A percentile compares a stretch with the other conserved stretches of the same genome.
phyloP scores from a whole-genome alignment of 163 green algal species.

The Chlorella variabilis region DNA sequence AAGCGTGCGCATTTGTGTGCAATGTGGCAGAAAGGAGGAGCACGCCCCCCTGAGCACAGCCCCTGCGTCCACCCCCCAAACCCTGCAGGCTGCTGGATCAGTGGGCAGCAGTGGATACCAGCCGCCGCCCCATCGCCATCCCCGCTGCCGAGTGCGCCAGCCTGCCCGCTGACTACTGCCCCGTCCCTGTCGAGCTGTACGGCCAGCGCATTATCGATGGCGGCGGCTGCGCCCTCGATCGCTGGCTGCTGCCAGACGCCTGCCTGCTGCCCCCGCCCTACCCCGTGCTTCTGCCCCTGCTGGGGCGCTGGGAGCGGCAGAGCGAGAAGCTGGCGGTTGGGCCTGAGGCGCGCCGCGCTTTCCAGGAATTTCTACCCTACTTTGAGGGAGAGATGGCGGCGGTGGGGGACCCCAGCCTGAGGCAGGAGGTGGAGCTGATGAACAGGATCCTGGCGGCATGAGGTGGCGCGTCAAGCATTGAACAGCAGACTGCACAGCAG shows the following conservation, averaged over 20 bases:
- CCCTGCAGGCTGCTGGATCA: constrained; percentile 46
- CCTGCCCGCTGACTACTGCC: constrained; percentile 40
- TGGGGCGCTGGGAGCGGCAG: constrained; percentile 45
- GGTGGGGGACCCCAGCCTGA: constrained; percentile 13
- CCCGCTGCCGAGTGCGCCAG: constrained; percentile 5
- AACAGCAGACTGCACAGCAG: no score
- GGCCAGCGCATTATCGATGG: neutral
- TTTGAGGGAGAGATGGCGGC: constrained; percentile 26
- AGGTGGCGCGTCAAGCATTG: no score
- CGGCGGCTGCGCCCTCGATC: constrained; percentile 18
- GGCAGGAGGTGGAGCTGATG: constrained; percentile 38
- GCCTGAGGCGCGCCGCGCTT: constrained; percentile 21
- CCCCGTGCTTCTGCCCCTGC: neutral
- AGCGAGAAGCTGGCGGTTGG: constrained; percentile 29
- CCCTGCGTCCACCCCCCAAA: no score
- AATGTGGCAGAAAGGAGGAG: no score
- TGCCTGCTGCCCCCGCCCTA: constrained; percentile 40
- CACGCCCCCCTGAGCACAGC: no score
- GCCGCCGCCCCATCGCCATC: neutral
- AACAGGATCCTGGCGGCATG: constrained; percentile 29
- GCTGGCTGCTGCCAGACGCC: constrained; percentile 19
- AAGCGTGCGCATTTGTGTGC: no score
- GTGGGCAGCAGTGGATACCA: constrained; percentile 25
- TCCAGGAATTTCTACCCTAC: constrained; percentile 44
- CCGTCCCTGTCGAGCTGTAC: neutral